A percentile compares a stretch with the other conserved stretches of the same genome.
phyloP scores from a whole-genome alignment of 2,329 filamentous ascomycete species.

The Fusarium pseudograminearum region DNA sequence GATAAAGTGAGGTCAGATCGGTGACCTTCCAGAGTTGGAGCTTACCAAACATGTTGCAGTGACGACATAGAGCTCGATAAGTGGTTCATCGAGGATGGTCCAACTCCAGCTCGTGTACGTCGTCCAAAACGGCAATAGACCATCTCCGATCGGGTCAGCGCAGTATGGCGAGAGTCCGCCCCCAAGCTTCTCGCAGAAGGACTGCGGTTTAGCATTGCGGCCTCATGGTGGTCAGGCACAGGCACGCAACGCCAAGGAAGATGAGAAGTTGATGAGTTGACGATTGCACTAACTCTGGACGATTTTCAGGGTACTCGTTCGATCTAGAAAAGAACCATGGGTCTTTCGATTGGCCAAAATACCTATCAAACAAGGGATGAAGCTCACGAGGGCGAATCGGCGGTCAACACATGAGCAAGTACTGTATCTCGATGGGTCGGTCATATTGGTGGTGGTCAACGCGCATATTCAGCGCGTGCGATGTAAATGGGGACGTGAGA shows the following conservation, averaged over 20 bases:
- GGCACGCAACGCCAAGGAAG: conserved; percentile 9
- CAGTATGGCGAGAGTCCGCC: background rate
- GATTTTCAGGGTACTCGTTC: conserved; percentile 13
- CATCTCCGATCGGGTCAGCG: conserved; percentile 8
- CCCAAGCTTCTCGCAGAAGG: conserved; percentile 1
- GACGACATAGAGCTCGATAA: conserved; percentile 22
- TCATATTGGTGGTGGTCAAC: conserved; percentile 27
- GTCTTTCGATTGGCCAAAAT: conserved; percentile 35
- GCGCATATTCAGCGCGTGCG: conserved; percentile 35
- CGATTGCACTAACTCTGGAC: conserved; percentile 1
- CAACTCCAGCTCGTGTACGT: conserved; percentile 30
- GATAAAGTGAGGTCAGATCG: conserved; percentile 44
- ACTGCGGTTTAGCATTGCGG: background rate
- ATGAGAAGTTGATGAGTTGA: conserved; percentile 14
- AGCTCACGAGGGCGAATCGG: conserved; percentile 36
- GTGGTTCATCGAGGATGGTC: conserved; percentile 25
- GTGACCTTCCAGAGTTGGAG: conserved; percentile 20
- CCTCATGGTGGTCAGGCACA: conserved; percentile 29
- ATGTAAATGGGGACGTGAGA: conserved; percentile 18
- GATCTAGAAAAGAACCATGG: conserved; percentile 8
- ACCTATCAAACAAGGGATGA: conserved; percentile 24
- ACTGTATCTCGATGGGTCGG: conserved; percentile 40
- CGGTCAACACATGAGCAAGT: conserved; percentile 42
- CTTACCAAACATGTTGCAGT: conserved; percentile 27
- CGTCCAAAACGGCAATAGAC: conserved; percentile 22